phyloP scores from a whole-genome alignment of 1,139 yeast genomes.

The Yamadazyma taylorii region DNA sequence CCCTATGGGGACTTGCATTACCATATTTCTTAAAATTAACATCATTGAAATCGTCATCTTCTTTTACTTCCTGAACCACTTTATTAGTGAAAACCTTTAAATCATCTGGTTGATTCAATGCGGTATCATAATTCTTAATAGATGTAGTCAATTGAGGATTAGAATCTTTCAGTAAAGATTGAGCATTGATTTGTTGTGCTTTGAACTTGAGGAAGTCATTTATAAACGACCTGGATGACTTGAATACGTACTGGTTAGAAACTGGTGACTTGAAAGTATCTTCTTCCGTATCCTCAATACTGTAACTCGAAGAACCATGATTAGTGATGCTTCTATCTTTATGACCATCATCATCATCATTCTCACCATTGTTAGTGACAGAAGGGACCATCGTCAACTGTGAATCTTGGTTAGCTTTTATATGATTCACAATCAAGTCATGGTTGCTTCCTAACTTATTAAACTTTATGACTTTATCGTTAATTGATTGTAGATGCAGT shows the following conservation, averaged over 20 bases:
- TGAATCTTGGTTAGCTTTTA: constrained; percentile 4
- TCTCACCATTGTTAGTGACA: neutral
- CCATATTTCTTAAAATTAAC: constrained; percentile 13
- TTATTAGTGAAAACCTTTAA: constrained; percentile 12
- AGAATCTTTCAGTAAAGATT: neutral
- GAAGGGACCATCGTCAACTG: neutral
- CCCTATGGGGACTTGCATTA: neutral
- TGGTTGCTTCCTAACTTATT: constrained; percentile 12
- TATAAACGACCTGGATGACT: constrained; percentile 22
- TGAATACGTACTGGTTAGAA: constrained; percentile 14
- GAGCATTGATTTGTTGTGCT: constrained; percentile 11
- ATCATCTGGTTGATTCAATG: constrained; percentile 10
- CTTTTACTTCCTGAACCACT: constrained; percentile 12
- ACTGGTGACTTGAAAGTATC: constrained; percentile 7
- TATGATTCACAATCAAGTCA: constrained; percentile 9
- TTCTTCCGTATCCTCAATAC: neutral
- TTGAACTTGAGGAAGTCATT: constrained; percentile 24
- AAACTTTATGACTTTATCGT: constrained; percentile 9
- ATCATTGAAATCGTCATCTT: constrained; percentile 15
- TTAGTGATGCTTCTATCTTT: neutral
- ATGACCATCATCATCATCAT: neutral
- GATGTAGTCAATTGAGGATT: constrained; percentile 12
- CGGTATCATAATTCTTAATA: constrained; percentile 14
- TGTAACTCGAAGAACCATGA: neutral
- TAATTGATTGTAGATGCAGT: constrained; percentile 9